phyloP scores from a whole-genome alignment of 345 rosid species.

The Salix caprea region DNA sequence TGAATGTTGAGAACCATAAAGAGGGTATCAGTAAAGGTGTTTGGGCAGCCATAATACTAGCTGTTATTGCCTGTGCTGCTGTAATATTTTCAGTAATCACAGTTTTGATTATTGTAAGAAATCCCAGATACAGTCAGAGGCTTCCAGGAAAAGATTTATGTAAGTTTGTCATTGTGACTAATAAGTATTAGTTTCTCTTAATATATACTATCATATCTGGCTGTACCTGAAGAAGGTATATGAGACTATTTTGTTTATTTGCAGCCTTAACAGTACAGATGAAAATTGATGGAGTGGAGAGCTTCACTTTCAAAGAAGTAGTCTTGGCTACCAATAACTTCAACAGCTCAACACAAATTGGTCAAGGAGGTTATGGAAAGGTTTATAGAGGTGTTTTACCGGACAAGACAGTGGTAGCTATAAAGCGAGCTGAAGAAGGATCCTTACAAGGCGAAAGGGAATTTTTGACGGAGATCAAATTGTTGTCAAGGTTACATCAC shows the following conservation, averaged over 20 bases:
- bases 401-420: conserved; percentile 61
- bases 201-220: background rate
- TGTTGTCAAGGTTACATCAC: conserved; percentile 84
- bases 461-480: conserved; percentile 76
- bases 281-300: conserved; percentile 68
- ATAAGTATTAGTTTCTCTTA: background rate
- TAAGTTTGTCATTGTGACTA: conserved; percentile 31
- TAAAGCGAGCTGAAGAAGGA: conserved; percentile 82
- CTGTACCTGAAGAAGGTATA: background rate
- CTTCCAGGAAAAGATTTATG: conserved; percentile 60
- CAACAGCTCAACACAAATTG: conserved; percentile 59
- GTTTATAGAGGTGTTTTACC: conserved; percentile 72
- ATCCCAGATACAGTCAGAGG: conserved; percentile 25
- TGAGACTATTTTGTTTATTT: conserved; percentile 18
- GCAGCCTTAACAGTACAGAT: conserved; percentile 58
- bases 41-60: conserved; percentile 50
- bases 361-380: conserved; percentile 89
- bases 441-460: conserved; percentile 89
- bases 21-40: conserved; percentile 45
- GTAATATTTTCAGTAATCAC: conserved; percentile 38
- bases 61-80: conserved; percentile 45
- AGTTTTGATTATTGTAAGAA: conserved; percentile 43
- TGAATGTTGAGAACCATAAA: conserved; percentile 20
- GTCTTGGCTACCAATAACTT: conserved; percentile 67
- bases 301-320: conserved; percentile 70